A percentile compares a stretch with the other conserved stretches of the same genome.
These are phyloP conservation scores for Odonthalia washingtoniensis DNA, from an alignment of 31 red algal species.

Conservation along the genomic window DNA sequence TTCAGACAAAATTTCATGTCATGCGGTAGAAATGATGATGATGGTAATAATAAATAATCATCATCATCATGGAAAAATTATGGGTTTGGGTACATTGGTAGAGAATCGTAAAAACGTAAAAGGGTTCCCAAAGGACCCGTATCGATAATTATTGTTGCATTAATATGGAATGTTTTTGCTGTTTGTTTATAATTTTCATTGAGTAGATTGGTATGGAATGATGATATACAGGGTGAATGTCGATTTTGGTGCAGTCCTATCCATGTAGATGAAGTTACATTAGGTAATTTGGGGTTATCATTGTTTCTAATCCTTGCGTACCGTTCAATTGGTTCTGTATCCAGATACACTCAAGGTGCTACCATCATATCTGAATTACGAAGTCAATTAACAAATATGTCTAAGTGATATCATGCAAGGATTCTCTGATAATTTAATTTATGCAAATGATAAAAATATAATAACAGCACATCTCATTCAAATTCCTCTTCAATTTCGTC, in stretches of 20 bases:
- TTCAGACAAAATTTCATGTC: no score
- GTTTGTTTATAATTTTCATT: conserved; percentile 26
- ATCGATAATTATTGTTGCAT: no score
- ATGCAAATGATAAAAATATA: conserved; percentile 33
- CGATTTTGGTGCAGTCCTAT: conserved; percentile 57
- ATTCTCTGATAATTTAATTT: conserved; percentile 18
- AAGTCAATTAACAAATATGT: not conserved
- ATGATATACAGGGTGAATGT: conserved; percentile 3
- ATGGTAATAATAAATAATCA: no score
- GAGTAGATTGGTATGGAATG: conserved; percentile 21
- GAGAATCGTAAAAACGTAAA: no score
- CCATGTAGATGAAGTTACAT: conserved; percentile 35
- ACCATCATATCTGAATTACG: conserved; percentile 11
- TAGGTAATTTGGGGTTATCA: conserved; percentile 57
- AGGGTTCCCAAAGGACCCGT: no score
- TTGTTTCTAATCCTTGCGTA: conserved; percentile 56
- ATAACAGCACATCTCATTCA: conserved; percentile 42
- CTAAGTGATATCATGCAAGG: conserved; percentile 5
- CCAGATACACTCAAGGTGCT: conserved; percentile 35
- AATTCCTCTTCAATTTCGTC: conserved; percentile 42
- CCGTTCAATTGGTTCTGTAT: conserved; percentile 42
- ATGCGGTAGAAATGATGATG: no score
- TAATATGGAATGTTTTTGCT: conserved; percentile 44
- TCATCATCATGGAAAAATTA: no score
- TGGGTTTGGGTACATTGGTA: no score